Evolutionary conservation across 2,329 filamentous ascomycete genomes (phyloP).

Genomic region (Apiospora hydei): DNA sequence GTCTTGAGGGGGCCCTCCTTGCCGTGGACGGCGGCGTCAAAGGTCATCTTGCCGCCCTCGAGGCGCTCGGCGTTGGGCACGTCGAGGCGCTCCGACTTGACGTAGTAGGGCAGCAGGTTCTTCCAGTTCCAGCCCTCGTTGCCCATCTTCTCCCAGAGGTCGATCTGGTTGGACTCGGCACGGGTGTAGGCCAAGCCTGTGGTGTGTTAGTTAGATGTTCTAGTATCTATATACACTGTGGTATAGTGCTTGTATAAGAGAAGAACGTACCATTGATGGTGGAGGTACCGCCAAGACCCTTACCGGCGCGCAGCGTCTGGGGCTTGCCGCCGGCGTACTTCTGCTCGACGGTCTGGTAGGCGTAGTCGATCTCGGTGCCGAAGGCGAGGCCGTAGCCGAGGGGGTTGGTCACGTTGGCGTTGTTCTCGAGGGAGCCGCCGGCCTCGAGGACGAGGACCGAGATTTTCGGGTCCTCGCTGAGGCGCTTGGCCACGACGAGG

Average conservation of each 20-base stretch:
- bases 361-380: slow-evolving; percentile 26
- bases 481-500: slow-evolving; percentile 26
- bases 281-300: slow-evolving; percentile 26
- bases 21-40: slow-evolving; percentile 37
- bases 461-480: slow-evolving; percentile 23
- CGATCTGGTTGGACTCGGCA: slow-evolving; percentile 44
- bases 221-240: neutral
- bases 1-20: slow-evolving; percentile 40
- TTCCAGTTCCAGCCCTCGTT: slow-evolving; percentile 47
- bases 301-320: slow-evolving; percentile 23
- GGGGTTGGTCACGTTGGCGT: slow-evolving; percentile 24
- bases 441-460: slow-evolving; percentile 26
- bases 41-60: slow-evolving; percentile 27
- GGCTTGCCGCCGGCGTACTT: slow-evolving; percentile 23
- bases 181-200: slow-evolving; percentile 47
- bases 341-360: slow-evolving; percentile 23
- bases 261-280: slow-evolving; percentile 24
- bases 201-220: neutral
- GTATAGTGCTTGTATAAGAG: neutral
- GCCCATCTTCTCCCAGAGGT: slow-evolving; percentile 46
- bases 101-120: slow-evolving; percentile 38
- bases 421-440: slow-evolving; percentile 25
- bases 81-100: slow-evolving; percentile 32
- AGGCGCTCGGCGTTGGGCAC: slow-evolving; percentile 12
- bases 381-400: slow-evolving; percentile 24